Conservation (phyloP, 371 early-diverging fungal species). For the Mucor sp. region DNA sequence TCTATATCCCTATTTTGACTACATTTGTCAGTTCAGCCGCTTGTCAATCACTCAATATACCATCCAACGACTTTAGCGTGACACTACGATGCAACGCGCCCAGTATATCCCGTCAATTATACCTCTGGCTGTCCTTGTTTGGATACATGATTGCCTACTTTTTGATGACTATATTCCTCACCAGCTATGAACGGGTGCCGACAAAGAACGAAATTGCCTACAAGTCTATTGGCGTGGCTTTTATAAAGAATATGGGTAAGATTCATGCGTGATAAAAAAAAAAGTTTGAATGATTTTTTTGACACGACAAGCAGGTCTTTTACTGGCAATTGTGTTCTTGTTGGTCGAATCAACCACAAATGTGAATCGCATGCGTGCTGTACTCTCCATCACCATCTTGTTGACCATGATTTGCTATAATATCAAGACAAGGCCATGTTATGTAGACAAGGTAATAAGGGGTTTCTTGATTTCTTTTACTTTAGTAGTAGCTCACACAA, state of each 20-base stretch:
- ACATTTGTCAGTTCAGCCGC: constrained; percentile 65
- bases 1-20: constrained; percentile 54
- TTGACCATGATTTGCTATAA: constrained; percentile 67
- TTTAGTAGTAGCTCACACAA: neutral
- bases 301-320: constrained; percentile 29
- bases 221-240: constrained; percentile 69
- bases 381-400: constrained; percentile 57
- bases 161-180: constrained; percentile 67
- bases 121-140: constrained; percentile 61
- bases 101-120: constrained; percentile 51
- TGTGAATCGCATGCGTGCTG: constrained; percentile 53
- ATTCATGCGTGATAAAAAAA: too few species aligned
- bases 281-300: neutral
- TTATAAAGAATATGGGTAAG: constrained; percentile 71
- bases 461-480: neutral
- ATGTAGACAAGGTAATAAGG: constrained; percentile 53
- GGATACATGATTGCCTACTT: constrained; percentile 69
- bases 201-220: constrained; percentile 71
- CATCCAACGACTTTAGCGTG: constrained; percentile 38
- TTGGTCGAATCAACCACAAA: constrained; percentile 59
- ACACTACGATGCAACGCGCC: constrained; percentile 56
- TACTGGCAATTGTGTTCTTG: constrained; percentile 57
- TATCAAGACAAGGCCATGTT: constrained; percentile 59
- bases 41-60: constrained; percentile 55
- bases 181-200: constrained; percentile 72